Percentiles rank a stretch among this genome's conserved stretches.
Conservation (phyloP, 371 early-diverging fungal species). For the Rhizopus microsporus region DNA sequence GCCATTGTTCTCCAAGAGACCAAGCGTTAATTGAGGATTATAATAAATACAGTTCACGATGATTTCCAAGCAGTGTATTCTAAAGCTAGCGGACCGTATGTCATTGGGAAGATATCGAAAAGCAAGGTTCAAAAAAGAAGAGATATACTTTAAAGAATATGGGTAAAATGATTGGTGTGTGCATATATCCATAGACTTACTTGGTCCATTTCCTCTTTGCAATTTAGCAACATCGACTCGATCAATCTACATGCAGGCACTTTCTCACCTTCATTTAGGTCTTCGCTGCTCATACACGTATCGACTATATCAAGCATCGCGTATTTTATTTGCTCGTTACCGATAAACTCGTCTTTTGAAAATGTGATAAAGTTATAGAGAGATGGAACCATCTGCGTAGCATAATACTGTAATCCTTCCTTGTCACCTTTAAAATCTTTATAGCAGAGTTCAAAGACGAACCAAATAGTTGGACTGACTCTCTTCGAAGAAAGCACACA, state of each 20-base stretch:
- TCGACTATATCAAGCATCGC: slow-evolving; percentile 72
- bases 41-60: slow-evolving; percentile 84
- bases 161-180: not conserved
- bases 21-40: slow-evolving; percentile 76
- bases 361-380: slow-evolving; percentile 88
- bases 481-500: slow-evolving; percentile 79
- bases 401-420: slow-evolving; percentile 62
- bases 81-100: slow-evolving; percentile 58
- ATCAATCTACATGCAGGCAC: slow-evolving; percentile 76
- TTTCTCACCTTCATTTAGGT: slow-evolving; percentile 70
- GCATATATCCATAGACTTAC: not conserved
- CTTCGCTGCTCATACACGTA: slow-evolving; percentile 71
- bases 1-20: slow-evolving; percentile 72
- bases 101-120: slow-evolving; percentile 65
- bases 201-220: slow-evolving; percentile 72
- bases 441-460: slow-evolving; percentile 75
- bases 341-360: slow-evolving; percentile 71
- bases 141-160: slow-evolving; percentile 33
- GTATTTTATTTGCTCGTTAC: slow-evolving; percentile 61
- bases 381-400: slow-evolving; percentile 83
- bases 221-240: slow-evolving; percentile 78
- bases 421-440: slow-evolving; percentile 74
- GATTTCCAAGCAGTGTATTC: slow-evolving; percentile 62
- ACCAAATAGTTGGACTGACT: slow-evolving; percentile 86
- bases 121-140: slow-evolving; percentile 68